phyloP scores from a whole-genome alignment of 169 alveolate species.

The Plasmodium reichenowi region DNA sequence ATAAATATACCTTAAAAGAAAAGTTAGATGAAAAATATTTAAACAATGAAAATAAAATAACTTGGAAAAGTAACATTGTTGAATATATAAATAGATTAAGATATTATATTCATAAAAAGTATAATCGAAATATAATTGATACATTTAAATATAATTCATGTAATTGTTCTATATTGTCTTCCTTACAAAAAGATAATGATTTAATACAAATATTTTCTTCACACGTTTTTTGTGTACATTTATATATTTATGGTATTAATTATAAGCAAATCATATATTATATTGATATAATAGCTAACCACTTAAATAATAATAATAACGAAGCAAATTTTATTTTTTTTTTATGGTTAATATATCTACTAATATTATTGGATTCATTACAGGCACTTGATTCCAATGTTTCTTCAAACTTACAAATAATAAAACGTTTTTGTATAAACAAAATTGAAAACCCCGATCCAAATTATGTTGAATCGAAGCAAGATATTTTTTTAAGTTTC shows the following conservation, averaged over 20 bases:
- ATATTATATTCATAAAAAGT: constrained; percentile 45
- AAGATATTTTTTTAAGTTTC: constrained; percentile 7
- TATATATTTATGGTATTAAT: constrained; percentile 59
- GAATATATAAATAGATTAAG: constrained; percentile 26
- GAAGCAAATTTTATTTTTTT: background rate
- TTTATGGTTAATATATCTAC: constrained; percentile 43
- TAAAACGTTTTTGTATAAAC: constrained; percentile 40
- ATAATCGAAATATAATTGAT: constrained; percentile 52
- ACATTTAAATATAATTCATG: constrained; percentile 21
- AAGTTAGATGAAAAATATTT: constrained; percentile 9
- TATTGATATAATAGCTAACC: constrained; percentile 24
- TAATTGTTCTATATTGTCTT: constrained; percentile 21
- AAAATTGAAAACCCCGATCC: constrained; percentile 6
- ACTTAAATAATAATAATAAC: constrained; percentile 8
- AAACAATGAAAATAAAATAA: background rate
- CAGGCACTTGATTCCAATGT: constrained; percentile 57
- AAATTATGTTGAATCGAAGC: background rate
- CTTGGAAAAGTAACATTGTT: constrained; percentile 15
- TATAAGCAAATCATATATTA: constrained; percentile 44
- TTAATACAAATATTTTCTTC: constrained; percentile 30
- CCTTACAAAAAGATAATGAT: constrained; percentile 31
- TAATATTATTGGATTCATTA: constrained; percentile 43
- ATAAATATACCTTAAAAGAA: constrained; percentile 5
- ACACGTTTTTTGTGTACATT: constrained; percentile 39
- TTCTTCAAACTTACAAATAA: constrained; percentile 40